Evolutionary conservation across 805 yeast species (phyloP).

Genomic region (Saturnispora besseyi): DNA sequence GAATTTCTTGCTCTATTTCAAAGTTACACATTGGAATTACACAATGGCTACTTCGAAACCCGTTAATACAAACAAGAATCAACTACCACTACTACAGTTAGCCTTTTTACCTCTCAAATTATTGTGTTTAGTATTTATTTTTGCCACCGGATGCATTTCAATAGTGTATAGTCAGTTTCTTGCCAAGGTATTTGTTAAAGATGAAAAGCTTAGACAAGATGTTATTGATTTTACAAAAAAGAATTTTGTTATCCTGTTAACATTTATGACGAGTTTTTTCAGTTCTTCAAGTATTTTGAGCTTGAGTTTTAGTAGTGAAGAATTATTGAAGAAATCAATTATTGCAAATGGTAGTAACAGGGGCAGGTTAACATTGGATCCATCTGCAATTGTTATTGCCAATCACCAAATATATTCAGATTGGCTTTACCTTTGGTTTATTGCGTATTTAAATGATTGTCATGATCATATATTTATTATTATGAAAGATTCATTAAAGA

Average conservation of each 20-base stretch:
- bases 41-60: too few relatives aligned
- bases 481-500: conserved; percentile 63
- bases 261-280: conserved; percentile 36
- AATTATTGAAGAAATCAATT: conserved; percentile 4
- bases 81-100: not conserved
- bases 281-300: conserved; percentile 46
- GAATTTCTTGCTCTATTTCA: too few relatives aligned
- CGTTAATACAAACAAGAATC: not conserved
- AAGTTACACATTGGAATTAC: too few relatives aligned
- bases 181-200: conserved; percentile 27
- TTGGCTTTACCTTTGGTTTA: conserved; percentile 89
- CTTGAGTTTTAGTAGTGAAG: conserved; percentile 31
- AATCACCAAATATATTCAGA: conserved; percentile 93
- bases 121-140: conserved; percentile 19
- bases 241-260: conserved; percentile 46
- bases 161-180: conserved; percentile 40
- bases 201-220: conserved; percentile 30
- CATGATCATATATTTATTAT: conserved; percentile 63
- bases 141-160: conserved; percentile 33
- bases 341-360: conserved; percentile 8
- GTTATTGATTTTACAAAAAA: conserved; percentile 46
- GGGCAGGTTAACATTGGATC: conserved; percentile 17
- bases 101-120: conserved; percentile 10
- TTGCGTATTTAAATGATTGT: conserved; percentile 57
- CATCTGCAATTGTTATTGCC: conserved; percentile 48